These are phyloP conservation scores for Pseudogymnoascus sp. DNA, from an alignment of 2,329 filamentous ascomycete species.

Conservation along the genomic window DNA sequence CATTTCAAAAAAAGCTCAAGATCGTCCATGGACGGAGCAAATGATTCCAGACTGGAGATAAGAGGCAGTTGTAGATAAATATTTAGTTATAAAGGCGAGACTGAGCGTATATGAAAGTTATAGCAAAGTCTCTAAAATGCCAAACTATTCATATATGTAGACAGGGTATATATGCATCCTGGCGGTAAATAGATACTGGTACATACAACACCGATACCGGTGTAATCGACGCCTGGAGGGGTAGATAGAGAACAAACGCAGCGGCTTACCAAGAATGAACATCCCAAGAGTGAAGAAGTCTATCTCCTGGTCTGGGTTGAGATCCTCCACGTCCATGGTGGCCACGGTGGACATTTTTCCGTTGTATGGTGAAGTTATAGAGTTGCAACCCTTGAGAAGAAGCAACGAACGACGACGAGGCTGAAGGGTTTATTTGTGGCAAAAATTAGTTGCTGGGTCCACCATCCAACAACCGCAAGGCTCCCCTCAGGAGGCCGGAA, in stretches of 20 bases:
- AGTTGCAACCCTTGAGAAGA: neutral
- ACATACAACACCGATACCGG: neutral
- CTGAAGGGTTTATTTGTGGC: slow-evolving; percentile 3
- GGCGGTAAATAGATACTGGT: neutral
- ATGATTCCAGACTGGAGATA: neutral
- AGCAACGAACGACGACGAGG: neutral
- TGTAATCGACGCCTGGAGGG: neutral
- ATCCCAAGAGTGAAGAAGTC: slow-evolving; percentile 66
- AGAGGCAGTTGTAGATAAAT: neutral
- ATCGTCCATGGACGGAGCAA: neutral
- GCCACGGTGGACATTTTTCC: slow-evolving; percentile 24
- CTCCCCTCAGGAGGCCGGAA: neutral
- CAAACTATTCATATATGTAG: neutral
- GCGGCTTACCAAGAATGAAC: slow-evolving; percentile 59
- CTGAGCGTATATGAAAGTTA: neutral
- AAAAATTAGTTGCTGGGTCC: neutral
- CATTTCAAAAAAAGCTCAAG: neutral
- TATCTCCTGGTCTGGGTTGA: slow-evolving; percentile 32
- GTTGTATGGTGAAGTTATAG: neutral
- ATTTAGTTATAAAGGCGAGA: neutral
- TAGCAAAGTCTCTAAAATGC: neutral
- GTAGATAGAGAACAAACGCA: neutral
- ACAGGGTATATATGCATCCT: neutral
- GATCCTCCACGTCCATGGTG: slow-evolving; percentile 19
- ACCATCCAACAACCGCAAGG: neutral